These are phyloP conservation scores for Acacia melanoxylon DNA, from an alignment of 306 rosid genomes.

Conservation along the genomic window DNA sequence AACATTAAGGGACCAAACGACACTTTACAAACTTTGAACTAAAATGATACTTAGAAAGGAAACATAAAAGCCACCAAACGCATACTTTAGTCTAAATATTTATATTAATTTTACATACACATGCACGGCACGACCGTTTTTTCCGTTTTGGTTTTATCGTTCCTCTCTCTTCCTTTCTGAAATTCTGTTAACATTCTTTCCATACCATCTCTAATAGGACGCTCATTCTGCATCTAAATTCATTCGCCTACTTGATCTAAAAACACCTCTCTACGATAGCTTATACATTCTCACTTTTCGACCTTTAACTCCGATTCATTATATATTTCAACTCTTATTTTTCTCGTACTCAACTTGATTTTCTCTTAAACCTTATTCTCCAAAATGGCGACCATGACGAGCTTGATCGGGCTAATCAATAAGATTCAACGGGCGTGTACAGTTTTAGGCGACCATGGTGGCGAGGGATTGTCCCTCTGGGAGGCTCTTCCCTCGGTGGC, in stretches of 20 bases:
- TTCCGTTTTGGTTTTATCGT: conserved; percentile 30
- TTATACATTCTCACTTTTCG: conserved; percentile 25
- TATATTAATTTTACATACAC: background rate
- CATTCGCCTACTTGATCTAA: conserved; percentile 13
- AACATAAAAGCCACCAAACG: too few relatives aligned
- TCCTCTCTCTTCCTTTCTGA: conserved; percentile 10
- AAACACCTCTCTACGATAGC: background rate
- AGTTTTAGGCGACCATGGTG: conserved; percentile 92
- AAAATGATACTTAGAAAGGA: too few relatives aligned
- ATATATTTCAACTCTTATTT: background rate
- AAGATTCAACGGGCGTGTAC: conserved; percentile 97
- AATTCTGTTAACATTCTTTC: conserved; percentile 29
- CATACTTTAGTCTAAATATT: too few relatives aligned
- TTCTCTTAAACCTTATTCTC: conserved; percentile 19
- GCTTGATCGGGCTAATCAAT: conserved; percentile 98
- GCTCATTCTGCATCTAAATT: conserved; percentile 47
- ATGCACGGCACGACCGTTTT: conserved; percentile 38
- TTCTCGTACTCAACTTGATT: background rate
- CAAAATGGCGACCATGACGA: conserved; percentile 95
- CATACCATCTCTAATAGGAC: conserved; percentile 2
- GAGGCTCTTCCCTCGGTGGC: conserved; percentile 99
- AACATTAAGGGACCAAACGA: too few relatives aligned
- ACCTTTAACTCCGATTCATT: background rate
- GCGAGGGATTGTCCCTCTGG: conserved; percentile 98
- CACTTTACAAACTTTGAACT: too few relatives aligned